Evolutionary conservation across 164 flowering plant genomes (phyloP), one percentile per base, ranked within the genome.

Genomic region (Nelumbo lutea): DNA sequence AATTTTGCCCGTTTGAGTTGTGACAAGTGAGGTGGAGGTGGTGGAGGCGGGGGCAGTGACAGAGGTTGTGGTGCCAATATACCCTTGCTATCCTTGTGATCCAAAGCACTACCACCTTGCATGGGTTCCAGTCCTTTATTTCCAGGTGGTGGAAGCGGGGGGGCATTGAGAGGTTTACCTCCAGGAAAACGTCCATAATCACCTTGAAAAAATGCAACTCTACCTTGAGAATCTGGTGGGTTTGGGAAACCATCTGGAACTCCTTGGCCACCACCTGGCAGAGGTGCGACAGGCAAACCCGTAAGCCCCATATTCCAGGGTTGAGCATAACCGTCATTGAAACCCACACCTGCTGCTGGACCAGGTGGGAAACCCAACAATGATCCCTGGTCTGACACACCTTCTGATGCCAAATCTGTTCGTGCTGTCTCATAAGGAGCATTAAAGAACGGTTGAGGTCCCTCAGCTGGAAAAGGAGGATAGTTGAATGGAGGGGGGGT

Each of bases 311-410:
- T 56, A 69, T 73, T 82, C 93, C 97, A 87, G 3, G 85, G 83
- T 71, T 83, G 87, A 61, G 85, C 78, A 81, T 79, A 87, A 73
- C 59, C 53, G 50, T 78, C 85, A 3, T 79, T 58, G 71, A 80
- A 82, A 73, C 72, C 79, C 42, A 70, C 11, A 9, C 70, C 69
- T 11, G 76, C 83, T 5, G 80, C 73, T 27, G 84, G 83, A 68
- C 84, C 79, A 10, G 88, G 82, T 53, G 88, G 84, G 61, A 80
- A 87, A 10, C 97, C 93, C 76, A 82, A 48, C 70, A 87, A 74
- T 61, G 96, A 84, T 11, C 90, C 84, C 66, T 86, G 97, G 61
- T 83, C 91, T 38, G 86, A 43, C 53, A 84, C 91, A 59, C 65
- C 73, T 50, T 88, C 90, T 38, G 86, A 70, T 4, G 77, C 75